phyloP scores from a whole-genome alignment of 2,329 filamentous ascomycete species.

The Dactylonectria estremocensis region DNA sequence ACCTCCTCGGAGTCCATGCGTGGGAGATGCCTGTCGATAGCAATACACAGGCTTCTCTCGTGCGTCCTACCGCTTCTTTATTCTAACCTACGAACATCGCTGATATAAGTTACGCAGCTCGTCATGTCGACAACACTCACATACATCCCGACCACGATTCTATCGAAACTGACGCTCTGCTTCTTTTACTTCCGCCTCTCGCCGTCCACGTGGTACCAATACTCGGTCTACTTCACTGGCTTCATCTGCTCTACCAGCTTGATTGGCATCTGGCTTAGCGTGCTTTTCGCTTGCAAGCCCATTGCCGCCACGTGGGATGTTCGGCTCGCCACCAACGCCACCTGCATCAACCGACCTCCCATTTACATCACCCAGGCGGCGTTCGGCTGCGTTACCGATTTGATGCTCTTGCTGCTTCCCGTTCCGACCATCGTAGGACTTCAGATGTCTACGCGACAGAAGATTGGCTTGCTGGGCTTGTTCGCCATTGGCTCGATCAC shows the following conservation, averaged over 20 bases:
- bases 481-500: slow-evolving; percentile 59
- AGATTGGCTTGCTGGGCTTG: slow-evolving; percentile 57
- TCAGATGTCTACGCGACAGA: slow-evolving; percentile 61
- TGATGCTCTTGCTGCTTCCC: slow-evolving; percentile 61
- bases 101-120: slow-evolving; percentile 23
- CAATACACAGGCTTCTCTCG: slow-evolving; percentile 14
- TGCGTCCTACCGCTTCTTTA: neutral
- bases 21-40: slow-evolving; percentile 44
- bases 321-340: slow-evolving; percentile 41
- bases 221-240: slow-evolving; percentile 46
- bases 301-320: slow-evolving; percentile 50
- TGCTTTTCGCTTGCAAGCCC: slow-evolving; percentile 54
- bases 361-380: slow-evolving; percentile 64
- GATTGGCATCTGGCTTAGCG: slow-evolving; percentile 49
- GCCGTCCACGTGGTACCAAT: slow-evolving; percentile 48
- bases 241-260: slow-evolving; percentile 47
- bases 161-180: slow-evolving; percentile 53
- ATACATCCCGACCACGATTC: slow-evolving; percentile 51
- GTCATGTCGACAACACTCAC: slow-evolving; percentile 39
- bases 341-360: slow-evolving; percentile 60
- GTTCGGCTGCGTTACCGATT: slow-evolving; percentile 61
- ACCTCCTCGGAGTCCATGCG: slow-evolving; percentile 38
- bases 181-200: slow-evolving; percentile 54
- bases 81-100: neutral
- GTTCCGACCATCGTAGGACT: slow-evolving; percentile 60